A percentile compares a stretch with the other conserved stretches of the same genome.
Evolutionary conservation across 345 rosid genomes (phyloP).

Genomic region (Hevea brasiliensis): DNA sequence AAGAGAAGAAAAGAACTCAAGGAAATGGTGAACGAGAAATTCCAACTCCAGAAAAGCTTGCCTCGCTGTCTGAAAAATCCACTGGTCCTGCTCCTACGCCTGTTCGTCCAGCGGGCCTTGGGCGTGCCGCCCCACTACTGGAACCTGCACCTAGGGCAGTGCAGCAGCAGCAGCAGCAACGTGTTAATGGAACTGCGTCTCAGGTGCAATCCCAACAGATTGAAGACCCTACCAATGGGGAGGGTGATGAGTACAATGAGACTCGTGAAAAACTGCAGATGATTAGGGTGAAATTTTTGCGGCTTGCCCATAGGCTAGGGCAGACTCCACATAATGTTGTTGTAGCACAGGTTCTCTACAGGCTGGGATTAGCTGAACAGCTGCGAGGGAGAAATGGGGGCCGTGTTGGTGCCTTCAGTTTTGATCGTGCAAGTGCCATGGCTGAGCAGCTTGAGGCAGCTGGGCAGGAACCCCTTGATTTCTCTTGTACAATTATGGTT

Average conservation of each 20-base stretch:
- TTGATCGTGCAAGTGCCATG: conserved; percentile 98
- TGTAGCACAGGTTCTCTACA: conserved; percentile 96
- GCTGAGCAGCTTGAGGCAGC: conserved; percentile 97
- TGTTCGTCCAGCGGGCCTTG: conserved; percentile 89
- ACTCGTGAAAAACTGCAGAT: conserved; percentile 97
- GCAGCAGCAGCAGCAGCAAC: conserved; percentile 51
- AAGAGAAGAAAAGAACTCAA: conserved; percentile 26
- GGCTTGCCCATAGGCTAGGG: conserved; percentile 96
- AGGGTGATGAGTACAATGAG: conserved; percentile 81
- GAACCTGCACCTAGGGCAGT: conserved; percentile 73
- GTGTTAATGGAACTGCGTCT: conserved; percentile 69
- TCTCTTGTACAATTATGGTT: conserved; percentile 98
- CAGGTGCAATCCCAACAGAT: conserved; percentile 60
- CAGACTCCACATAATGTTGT: conserved; percentile 99
- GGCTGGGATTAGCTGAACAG: conserved; percentile 98
- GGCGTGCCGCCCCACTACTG: conserved; percentile 76
- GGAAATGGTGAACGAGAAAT: conserved; percentile 33
- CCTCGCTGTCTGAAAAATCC: conserved; percentile 44
- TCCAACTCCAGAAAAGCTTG: conserved; percentile 20
- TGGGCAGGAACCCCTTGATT: conserved; percentile 93
- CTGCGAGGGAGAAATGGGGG: conserved; percentile 96
- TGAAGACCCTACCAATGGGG: conserved; percentile 69
- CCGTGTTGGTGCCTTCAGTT: conserved; percentile 97
- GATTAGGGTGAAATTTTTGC: conserved; percentile 94
- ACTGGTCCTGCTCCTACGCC: conserved; percentile 37